Evolutionary conservation across 139 green algal species (phyloP).

Genomic region (Micractinium sp.): DNA sequence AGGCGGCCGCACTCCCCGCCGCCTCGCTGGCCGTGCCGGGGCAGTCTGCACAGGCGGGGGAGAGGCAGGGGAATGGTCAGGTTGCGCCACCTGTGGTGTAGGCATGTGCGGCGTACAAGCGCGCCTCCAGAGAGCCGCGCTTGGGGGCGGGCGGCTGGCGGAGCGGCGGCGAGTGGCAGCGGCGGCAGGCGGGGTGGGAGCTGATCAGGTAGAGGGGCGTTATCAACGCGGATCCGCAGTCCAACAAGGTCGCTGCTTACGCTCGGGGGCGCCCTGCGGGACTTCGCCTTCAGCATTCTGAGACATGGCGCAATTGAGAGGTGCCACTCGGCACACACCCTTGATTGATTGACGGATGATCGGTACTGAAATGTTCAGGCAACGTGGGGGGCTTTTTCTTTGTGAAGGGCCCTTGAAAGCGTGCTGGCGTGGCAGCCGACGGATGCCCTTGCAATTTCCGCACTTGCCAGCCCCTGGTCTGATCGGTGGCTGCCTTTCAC

Average conservation of each 20-base stretch:
- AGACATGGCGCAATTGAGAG: not conserved
- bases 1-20: slow-evolving; percentile 85
- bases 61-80: not conserved
- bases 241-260: not conserved
- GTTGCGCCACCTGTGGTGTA: no score
- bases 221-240: not conserved
- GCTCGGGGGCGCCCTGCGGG: slow-evolving; percentile 5
- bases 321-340: no score
- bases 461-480: no score
- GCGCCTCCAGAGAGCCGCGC: not conserved
- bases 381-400: no score
- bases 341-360: no score
- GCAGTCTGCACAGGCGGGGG: slow-evolving; percentile 70
- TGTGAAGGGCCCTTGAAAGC: no score
- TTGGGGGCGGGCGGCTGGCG: not conserved
- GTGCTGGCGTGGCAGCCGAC: no score
- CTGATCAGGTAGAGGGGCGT: not conserved
- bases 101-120: not conserved
- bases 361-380: no score
- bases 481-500: no score
- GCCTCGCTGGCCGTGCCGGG: slow-evolving; percentile 77
- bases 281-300: not conserved
- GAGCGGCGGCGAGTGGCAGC: not conserved
- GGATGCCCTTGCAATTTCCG: no score
- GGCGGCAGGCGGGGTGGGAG: not conserved